phyloP scores from a whole-genome alignment of 202 grass and related monocot species.

The Hordeum pubiflorum region DNA sequence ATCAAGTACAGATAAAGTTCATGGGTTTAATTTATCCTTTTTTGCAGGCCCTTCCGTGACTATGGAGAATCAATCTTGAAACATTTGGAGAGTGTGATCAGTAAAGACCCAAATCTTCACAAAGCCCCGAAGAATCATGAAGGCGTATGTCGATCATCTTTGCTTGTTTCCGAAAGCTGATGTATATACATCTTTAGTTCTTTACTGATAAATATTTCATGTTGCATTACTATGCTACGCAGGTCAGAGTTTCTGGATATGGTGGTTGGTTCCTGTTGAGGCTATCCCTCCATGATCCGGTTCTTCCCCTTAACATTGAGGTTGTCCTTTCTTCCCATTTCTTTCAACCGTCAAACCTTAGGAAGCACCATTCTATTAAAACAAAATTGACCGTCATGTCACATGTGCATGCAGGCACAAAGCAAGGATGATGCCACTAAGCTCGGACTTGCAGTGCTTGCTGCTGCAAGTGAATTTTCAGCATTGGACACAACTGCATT shows the following conservation, averaged over 20 bases:
- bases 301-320: constrained; percentile 97
- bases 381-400: neutral
- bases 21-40: constrained; percentile 1
- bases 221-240: neutral
- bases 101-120: constrained; percentile 44
- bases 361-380: neutral
- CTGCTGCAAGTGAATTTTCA: constrained; percentile 54
- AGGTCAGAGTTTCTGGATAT: constrained; percentile 90
- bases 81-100: constrained; percentile 60
- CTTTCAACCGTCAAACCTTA: neutral
- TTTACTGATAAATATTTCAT: constrained; percentile 12
- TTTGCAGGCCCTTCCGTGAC: constrained; percentile 74
- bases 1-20: neutral
- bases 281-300: constrained; percentile 94
- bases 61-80: constrained; percentile 84
- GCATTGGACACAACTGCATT: constrained; percentile 63
- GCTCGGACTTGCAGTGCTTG: constrained; percentile 57
- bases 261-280: constrained; percentile 93
- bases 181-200: neutral
- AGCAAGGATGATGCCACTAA: constrained; percentile 60
- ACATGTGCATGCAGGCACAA: constrained; percentile 43
- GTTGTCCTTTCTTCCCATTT: constrained; percentile 18
- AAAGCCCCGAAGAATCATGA: constrained; percentile 71
- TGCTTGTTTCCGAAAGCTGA: neutral
- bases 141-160: constrained; percentile 55